Percentiles rank a stretch among this genome's conserved stretches.
phyloP scores from a whole-genome alignment of 306 rosid genomes.

The Myrica gale region DNA sequence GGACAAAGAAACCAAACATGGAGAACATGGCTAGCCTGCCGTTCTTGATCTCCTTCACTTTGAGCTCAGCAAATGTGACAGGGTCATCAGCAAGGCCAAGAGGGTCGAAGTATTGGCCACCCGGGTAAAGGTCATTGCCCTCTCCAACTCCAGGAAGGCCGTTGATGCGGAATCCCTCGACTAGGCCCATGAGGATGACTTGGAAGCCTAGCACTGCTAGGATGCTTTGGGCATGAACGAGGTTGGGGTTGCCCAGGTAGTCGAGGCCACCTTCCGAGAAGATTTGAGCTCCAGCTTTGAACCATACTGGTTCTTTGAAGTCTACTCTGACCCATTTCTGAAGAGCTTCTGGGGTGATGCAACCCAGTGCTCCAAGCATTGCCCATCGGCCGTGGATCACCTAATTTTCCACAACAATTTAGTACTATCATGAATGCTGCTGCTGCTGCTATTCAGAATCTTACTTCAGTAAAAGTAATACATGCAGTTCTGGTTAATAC shows the following conservation, averaged over 20 bases:
- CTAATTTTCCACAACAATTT: conserved; percentile 28
- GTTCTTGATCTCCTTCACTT: conserved; percentile 88
- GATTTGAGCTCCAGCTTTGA: conserved; percentile 88
- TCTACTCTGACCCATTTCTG: conserved; percentile 63
- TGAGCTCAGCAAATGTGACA: conserved; percentile 72
- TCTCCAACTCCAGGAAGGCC: conserved; percentile 90
- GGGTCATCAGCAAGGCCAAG: conserved; percentile 93
- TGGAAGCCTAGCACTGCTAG: conserved; percentile 79
- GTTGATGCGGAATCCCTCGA: conserved; percentile 84
- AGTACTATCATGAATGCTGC: not conserved
- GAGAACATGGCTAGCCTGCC: conserved; percentile 91
- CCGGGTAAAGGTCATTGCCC: conserved; percentile 82
- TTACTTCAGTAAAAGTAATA: too few relatives aligned
- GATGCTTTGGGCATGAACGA: conserved; percentile 92
- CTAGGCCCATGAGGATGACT: conserved; percentile 82
- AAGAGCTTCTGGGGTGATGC: conserved; percentile 88
- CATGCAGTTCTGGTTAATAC: not conserved
- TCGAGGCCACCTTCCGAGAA: conserved; percentile 91
- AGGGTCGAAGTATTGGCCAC: conserved; percentile 93
- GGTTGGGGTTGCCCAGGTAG: conserved; percentile 87
- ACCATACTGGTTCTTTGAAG: conserved; percentile 96
- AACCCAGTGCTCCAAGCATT: conserved; percentile 91
- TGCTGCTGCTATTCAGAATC: not conserved
- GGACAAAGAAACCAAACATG: conserved; percentile 95
- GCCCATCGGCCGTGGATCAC: conserved; percentile 97